Conservation (phyloP, 306 rosid genomes). For the Lagenaria siceraria region DNA sequence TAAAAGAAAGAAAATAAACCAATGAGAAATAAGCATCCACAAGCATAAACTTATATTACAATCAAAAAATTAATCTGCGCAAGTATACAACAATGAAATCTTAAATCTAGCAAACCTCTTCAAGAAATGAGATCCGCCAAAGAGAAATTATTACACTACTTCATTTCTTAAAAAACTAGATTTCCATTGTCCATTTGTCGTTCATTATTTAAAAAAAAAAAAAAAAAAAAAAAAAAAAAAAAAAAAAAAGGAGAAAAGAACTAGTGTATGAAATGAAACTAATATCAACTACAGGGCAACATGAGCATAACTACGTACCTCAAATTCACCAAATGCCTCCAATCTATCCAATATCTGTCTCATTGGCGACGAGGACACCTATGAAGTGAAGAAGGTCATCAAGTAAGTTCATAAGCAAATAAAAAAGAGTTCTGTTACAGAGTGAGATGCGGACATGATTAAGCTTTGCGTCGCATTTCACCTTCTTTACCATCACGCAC, state of each 20-base stretch:
- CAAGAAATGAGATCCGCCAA: neutral
- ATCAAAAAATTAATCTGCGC: neutral
- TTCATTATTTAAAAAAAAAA: neutral
- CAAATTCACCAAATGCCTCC: slow-evolving; percentile 90
- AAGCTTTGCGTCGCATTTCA: slow-evolving; percentile 78
- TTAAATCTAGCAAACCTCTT: neutral
- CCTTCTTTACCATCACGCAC: slow-evolving; percentile 99
- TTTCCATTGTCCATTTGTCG: neutral
- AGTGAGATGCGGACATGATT: slow-evolving; percentile 14
- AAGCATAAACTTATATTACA: neutral
- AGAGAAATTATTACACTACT: neutral
- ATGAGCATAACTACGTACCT: slow-evolving; percentile 17
- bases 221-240: no score
- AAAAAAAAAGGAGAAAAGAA: no score
- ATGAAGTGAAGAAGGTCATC: slow-evolving; percentile 11
- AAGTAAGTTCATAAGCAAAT: slow-evolving; percentile 8
- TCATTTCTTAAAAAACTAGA: neutral
- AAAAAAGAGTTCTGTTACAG: slow-evolving; percentile 1
- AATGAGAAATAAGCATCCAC: slow-evolving; percentile 5
- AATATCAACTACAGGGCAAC: neutral
- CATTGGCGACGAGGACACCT: slow-evolving; percentile 94
- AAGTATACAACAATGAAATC: neutral
- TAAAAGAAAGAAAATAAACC: neutral
- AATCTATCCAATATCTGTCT: slow-evolving; percentile 73
- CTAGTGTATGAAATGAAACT: neutral